Evolutionary conservation across 176 grass and related monocot genomes (phyloP).

Genomic region (Musa acuminata): DNA sequence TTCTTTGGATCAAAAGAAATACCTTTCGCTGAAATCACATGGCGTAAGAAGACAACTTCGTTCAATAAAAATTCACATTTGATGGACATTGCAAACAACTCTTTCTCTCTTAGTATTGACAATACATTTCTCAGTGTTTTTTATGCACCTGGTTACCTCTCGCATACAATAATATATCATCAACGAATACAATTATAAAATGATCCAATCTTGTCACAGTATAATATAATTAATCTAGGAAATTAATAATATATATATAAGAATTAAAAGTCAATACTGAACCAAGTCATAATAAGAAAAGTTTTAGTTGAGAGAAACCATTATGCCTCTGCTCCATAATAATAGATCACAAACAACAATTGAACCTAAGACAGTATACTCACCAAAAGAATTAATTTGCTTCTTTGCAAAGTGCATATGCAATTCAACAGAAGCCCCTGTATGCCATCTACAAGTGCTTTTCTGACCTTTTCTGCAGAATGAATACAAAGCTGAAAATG

Average conservation of each 20-base stretch:
- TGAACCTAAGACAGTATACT: neutral
- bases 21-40: too few species aligned
- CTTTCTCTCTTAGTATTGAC: too few species aligned
- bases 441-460: slow-evolving; percentile 52
- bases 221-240: too few species aligned
- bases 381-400: slow-evolving; percentile 83
- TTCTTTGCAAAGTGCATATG: slow-evolving; percentile 39
- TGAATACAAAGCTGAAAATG: slow-evolving; percentile 65
- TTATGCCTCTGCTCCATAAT: neutral
- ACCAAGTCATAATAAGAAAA: neutral
- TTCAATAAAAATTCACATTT: too few species aligned
- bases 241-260: neutral
- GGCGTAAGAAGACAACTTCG: too few species aligned
- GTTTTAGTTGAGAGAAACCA: neutral
- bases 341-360: neutral
- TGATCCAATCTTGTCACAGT: too few species aligned
- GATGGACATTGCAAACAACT: too few species aligned
- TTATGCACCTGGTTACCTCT: too few species aligned
- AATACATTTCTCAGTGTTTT: too few species aligned
- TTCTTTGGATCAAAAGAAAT: too few species aligned
- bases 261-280: neutral
- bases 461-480: slow-evolving; percentile 84
- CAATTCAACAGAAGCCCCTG: slow-evolving; percentile 65
- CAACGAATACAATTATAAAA: too few species aligned
- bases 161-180: too few species aligned